A percentile compares a stretch with the other conserved stretches of the same genome.
phyloP scores from a whole-genome alignment of 306 rosid species.

The Medicago truncatula region MtrunA17r5.0-ANR NC_053049.1:34171001-34171500 shows the following conservation, averaged over 20 bases:
- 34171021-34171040: conserved; percentile 76
- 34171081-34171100: conserved; percentile 60
- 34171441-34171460: no score
- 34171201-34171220: conserved; percentile 26
- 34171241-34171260: conserved; percentile 36
- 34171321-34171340: conserved; percentile 4
- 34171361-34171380: not conserved
- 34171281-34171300: conserved; percentile 31
- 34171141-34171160: not conserved
- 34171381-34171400: not conserved
- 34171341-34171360: not conserved
- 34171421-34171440: no score
- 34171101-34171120: conserved; percentile 59
- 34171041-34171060: conserved; percentile 73
- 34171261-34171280: conserved; percentile 42
- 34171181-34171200: conserved; percentile 30
- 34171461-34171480: no score
- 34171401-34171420: not conserved
- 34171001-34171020: conserved; percentile 71
- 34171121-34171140: conserved; percentile 33
- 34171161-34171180: conserved; percentile 18
- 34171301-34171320: conserved; percentile 32
- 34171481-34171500: no score
- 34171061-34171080: conserved; percentile 59
- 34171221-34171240: conserved; percentile 6